A percentile compares a stretch with the other conserved stretches of the same genome.
Conservation (phyloP, 305 asterid genomes). For the Fraxinus baroniana region DNA sequence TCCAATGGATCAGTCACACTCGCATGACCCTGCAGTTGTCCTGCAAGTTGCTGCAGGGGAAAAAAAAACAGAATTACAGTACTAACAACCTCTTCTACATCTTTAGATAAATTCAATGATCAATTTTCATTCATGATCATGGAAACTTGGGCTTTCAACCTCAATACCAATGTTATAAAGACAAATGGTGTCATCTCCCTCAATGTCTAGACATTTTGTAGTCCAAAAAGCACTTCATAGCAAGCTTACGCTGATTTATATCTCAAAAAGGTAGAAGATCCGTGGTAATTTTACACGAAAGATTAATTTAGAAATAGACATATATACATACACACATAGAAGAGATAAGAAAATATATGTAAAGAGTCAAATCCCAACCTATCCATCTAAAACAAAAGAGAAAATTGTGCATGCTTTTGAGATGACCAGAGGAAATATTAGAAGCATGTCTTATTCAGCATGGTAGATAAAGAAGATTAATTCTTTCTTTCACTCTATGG, state of each 20-base stretch:
- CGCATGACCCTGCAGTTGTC: slow-evolving; percentile 60
- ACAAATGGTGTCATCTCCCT: neutral
- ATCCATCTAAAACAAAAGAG: neutral
- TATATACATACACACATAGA: neutral
- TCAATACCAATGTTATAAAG: neutral
- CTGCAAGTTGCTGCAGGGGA: slow-evolving; percentile 64
- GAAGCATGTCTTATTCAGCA: neutral
- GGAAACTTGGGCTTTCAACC: slow-evolving; percentile 2
- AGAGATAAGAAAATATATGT: neutral
- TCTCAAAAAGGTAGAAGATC: neutral
- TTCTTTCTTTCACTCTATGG: neutral
- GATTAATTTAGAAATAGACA: neutral
- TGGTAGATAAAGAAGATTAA: neutral
- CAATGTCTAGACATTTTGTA: neutral
- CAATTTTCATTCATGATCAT: neutral
- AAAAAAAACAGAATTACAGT: slow-evolving; percentile 11
- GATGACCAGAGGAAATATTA: neutral
- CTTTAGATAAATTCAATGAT: neutral
- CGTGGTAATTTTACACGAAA: slow-evolving; percentile 1
- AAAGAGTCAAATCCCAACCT: neutral
- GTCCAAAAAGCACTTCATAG: neutral
- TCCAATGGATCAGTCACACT: slow-evolving; percentile 54
- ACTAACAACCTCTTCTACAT: slow-evolving; percentile 7
- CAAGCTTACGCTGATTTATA: neutral
- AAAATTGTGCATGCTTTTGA: neutral